Conservation (phyloP, 768 basidiomycete species). For the Tricholoma flavovirens region DNA sequence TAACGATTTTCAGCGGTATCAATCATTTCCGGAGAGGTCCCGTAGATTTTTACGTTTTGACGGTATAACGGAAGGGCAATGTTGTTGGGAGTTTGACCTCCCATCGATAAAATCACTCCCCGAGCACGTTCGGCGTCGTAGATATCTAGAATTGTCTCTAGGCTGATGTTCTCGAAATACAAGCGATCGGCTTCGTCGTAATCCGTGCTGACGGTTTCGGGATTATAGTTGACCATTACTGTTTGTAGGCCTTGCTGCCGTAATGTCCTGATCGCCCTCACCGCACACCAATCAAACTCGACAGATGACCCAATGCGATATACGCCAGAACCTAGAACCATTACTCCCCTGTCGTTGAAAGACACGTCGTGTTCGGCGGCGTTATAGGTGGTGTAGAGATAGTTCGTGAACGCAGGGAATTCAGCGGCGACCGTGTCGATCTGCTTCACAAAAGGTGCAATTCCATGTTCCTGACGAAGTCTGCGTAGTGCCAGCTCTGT, state of each 20-base stretch:
- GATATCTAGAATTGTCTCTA: conserved; percentile 95
- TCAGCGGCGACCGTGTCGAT: conserved; percentile 99
- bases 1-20: conserved; percentile 98
- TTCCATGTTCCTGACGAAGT: conserved; percentile 76
- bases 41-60: conserved; percentile 97
- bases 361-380: conserved; percentile 88
- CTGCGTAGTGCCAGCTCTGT: conserved; percentile 92
- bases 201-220: conserved; percentile 97
- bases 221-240: conserved; percentile 99
- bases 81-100: conserved; percentile 98
- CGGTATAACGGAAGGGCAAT: conserved; percentile 94
- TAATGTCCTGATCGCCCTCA: conserved; percentile 92
- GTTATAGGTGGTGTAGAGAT: conserved; percentile 97
- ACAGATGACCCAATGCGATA: conserved; percentile 99
- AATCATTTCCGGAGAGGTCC: conserved; percentile 99
- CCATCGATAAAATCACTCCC: conserved; percentile 96
- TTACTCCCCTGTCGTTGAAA: conserved; percentile 90
- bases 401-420: conserved; percentile 98
- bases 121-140: conserved; percentile 87
- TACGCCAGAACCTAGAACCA: conserved; percentile 97
- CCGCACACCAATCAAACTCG: conserved; percentile 99
- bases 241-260: conserved; percentile 93
- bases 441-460: conserved; percentile 93
- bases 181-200: conserved; percentile 98
- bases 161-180: conserved; percentile 97